Percentiles rank a stretch among this genome's conserved stretches.
These are phyloP conservation scores for Vigna hirtella DNA, from an alignment of 306 rosid species.

Conservation along the genomic window DNA sequence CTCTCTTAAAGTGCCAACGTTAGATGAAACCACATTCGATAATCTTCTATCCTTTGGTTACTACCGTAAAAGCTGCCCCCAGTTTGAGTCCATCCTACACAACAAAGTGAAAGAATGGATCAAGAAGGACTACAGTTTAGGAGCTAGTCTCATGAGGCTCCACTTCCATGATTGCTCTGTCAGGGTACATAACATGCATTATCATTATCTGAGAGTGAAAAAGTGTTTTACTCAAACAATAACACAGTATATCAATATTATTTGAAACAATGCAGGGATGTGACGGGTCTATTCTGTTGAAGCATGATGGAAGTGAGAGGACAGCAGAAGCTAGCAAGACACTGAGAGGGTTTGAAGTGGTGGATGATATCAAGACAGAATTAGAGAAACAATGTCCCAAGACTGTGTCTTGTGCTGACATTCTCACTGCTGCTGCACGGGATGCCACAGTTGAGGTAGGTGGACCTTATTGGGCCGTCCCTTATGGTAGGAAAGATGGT, in stretches of 20 bases:
- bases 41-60: constrained; percentile 59
- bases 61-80: constrained; percentile 67
- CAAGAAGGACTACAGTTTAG: constrained; percentile 59
- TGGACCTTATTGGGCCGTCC: constrained; percentile 77
- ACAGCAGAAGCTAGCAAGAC: constrained; percentile 68
- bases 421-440: constrained; percentile 69
- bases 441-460: constrained; percentile 74
- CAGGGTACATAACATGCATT: constrained; percentile 52
- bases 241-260: too few relatives aligned
- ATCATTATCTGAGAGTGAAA: not conserved
- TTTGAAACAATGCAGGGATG: constrained; percentile 63
- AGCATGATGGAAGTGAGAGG: constrained; percentile 84
- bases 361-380: constrained; percentile 80
- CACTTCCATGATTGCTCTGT: constrained; percentile 90
- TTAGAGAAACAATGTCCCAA: constrained; percentile 71
- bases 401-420: constrained; percentile 80
- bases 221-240: not conserved
- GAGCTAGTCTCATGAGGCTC: constrained; percentile 74
- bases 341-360: constrained; percentile 78
- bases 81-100: constrained; percentile 65
- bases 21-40: constrained; percentile 49
- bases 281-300: constrained; percentile 74
- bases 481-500: constrained; percentile 84
- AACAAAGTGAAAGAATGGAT: constrained; percentile 63
- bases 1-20: constrained; percentile 55